These are phyloP conservation scores for Aotearoamyces nothofagi DNA, from an alignment of 2,329 filamentous ascomycete genomes.

Conservation along the genomic window DNA sequence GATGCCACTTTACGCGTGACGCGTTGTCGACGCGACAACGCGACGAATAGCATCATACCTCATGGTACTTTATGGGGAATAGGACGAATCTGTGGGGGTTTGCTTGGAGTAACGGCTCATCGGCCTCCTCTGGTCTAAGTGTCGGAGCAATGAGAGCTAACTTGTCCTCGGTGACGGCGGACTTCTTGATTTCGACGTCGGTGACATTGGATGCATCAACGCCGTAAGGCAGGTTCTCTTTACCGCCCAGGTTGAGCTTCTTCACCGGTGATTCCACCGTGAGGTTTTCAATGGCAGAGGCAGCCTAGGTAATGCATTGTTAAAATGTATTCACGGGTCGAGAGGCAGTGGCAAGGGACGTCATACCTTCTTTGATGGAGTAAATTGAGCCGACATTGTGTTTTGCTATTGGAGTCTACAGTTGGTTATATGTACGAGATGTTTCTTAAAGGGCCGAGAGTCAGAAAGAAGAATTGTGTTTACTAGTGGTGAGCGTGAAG, in stretches of 20 bases:
- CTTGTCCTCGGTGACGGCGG: conserved; percentile 29
- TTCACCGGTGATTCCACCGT: conserved; percentile 79
- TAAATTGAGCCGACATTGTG: conserved; percentile 64
- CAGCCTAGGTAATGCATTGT: conserved; percentile 42
- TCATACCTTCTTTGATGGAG: conserved; percentile 58
- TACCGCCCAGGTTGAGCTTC: conserved; percentile 75
- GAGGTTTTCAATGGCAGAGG: conserved; percentile 71
- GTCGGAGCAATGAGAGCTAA: conserved; percentile 28
- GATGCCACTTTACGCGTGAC: conserved; percentile 51
- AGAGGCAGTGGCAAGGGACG: conserved; percentile 19
- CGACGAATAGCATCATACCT: too few relatives aligned
- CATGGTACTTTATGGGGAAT: conserved; percentile 98
- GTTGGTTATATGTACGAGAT: conserved; percentile 6
- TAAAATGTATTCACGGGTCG: conserved; percentile 21
- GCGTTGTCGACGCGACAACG: conserved; percentile 23
- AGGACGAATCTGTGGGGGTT: conserved; percentile 94
- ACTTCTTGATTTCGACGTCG: conserved; percentile 40
- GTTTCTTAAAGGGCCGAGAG: neutral
- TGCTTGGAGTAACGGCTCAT: conserved; percentile 87
- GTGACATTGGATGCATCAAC: conserved; percentile 32
- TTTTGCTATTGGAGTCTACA: too few relatives aligned
- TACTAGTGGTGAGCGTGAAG: conserved; percentile 8
- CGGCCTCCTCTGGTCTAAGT: conserved; percentile 54
- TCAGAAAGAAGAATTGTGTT: conserved; percentile 2
- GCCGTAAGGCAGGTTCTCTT: conserved; percentile 59